Base-by-base conservation (phyloP, 306 rosid genomes). In the Cyamopsis tetragonoloba region DNA sequence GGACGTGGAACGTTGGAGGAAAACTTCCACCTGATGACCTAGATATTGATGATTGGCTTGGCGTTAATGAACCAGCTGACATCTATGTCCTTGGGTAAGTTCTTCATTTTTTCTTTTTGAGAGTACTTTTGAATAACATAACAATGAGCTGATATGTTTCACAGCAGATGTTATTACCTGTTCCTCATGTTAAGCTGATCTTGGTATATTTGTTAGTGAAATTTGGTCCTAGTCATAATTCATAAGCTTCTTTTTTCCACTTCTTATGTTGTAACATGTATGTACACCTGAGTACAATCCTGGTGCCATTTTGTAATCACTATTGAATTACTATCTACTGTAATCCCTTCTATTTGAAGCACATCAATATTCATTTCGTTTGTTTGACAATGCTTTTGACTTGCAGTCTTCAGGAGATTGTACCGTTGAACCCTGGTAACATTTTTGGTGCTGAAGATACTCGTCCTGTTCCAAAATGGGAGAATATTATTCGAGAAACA, bases 1-100 rank as follows among this genome's bases (percentile, higher is more conserved):
- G 88, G 49, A 95, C 99, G 6, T 95, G 99, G 99, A 95, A 95
- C 73, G 96, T 85, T 42, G 99, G 92, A 62, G 99, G 99, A 72
- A 84, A 49, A 76, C 77, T 76, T 80, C 99, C 97, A 53, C 91
- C 99, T 7, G 95, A 91, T 31, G 96, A 95, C 83, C 71, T 90
- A 49, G 95, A 90, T 79, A 85, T 95, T 76, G 99, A 90, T 76
- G 95, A 86, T 43, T 95, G 96, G 97, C 74, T 95, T 8, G 89
- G 83, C 54, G 76, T 79, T 59, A 63, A 77, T 32, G 95, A 88
- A 55, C 97, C 99, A 37, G 97, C 99, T 62, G 99, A 95, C 70
- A 83, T 95, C 71, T 95, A 95, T 74, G 96, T 95, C 64, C 81
- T 95, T 7, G 99, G 99, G 99, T 95, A 77, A 75, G 88, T 78